These are phyloP conservation scores for Blastomyces parvus DNA, from an alignment of 2,329 filamentous ascomycete genomes.

Conservation along the genomic window DNA sequence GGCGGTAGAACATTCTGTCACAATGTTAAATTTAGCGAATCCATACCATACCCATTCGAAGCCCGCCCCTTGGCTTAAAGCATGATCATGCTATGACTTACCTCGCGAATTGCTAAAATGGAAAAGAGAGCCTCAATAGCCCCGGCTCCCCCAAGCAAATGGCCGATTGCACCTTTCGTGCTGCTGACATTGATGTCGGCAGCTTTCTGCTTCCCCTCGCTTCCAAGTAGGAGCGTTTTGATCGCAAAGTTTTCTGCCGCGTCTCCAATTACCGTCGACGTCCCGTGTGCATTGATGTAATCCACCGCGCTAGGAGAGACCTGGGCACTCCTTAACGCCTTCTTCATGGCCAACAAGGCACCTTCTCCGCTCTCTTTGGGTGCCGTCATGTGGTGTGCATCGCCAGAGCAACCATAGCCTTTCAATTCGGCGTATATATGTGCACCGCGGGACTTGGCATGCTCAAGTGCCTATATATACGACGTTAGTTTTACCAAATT, in stretches of 20 bases:
- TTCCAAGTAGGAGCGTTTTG: slow-evolving; percentile 62
- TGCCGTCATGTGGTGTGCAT: slow-evolving; percentile 89
- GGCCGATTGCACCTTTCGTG: slow-evolving; percentile 86
- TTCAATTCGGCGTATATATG: slow-evolving; percentile 78
- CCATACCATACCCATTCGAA: not conserved
- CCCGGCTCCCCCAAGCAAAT: slow-evolving; percentile 83
- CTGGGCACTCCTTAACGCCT: slow-evolving; percentile 63
- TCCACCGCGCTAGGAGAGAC: slow-evolving; percentile 63
- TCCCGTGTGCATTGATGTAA: slow-evolving; percentile 95
- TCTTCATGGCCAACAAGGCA: slow-evolving; percentile 74
- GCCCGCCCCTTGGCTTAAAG: not conserved
- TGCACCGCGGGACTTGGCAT: slow-evolving; percentile 69
- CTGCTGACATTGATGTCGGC: slow-evolving; percentile 72
- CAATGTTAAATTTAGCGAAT: not conserved
- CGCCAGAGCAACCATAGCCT: slow-evolving; percentile 83
- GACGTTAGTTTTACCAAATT: not conserved
- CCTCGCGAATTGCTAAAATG: slow-evolving; percentile 67
- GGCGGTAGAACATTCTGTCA: slow-evolving; percentile 67
- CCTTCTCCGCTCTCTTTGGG: slow-evolving; percentile 74
- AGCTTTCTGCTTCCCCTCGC: slow-evolving; percentile 54
- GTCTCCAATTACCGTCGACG: slow-evolving; percentile 77
- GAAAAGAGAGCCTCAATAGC: slow-evolving; percentile 84
- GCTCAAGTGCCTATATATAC: slow-evolving; percentile 61
- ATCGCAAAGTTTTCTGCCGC: slow-evolving; percentile 80
- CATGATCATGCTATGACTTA: slow-evolving; percentile 36